Percentiles rank a stretch among this genome's conserved stretches.
Conservation (phyloP, 2,329 filamentous ascomycete species). For the Microdochium trichocladiopsis region DNA sequence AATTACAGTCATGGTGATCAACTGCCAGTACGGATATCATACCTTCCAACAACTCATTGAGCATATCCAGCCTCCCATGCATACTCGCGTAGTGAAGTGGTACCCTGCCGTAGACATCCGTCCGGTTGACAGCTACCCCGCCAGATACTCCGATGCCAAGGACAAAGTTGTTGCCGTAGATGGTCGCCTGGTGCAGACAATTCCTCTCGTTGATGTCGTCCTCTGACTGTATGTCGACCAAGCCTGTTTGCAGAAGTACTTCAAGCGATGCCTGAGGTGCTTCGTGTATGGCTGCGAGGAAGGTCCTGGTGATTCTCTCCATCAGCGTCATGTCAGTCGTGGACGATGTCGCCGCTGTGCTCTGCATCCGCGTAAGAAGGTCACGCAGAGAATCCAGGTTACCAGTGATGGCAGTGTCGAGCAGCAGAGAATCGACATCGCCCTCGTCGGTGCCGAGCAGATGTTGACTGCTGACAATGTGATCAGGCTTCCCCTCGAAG, state of each 20-base stretch:
- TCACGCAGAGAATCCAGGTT: constrained; percentile 74
- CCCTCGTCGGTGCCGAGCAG: constrained; percentile 74
- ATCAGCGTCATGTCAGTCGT: constrained; percentile 45
- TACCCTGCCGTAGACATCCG: constrained; percentile 89
- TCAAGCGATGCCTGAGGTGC: constrained; percentile 71
- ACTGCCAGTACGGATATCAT: constrained; percentile 12
- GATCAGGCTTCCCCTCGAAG: constrained; percentile 57
- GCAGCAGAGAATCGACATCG: constrained; percentile 79
- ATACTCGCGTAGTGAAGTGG: constrained; percentile 95
- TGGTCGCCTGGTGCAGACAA: constrained; percentile 92
- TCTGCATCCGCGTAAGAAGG: constrained; percentile 66
- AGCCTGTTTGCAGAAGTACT: constrained; percentile 68
- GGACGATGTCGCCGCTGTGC: constrained; percentile 36
- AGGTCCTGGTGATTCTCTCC: constrained; percentile 82
- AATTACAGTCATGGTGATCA: constrained; percentile 3
- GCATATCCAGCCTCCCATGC: constrained; percentile 82
- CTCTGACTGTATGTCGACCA: constrained; percentile 87
- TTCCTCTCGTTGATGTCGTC: constrained; percentile 98
- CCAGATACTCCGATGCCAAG: constrained; percentile 67
- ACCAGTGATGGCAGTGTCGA: constrained; percentile 79
- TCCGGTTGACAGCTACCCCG: constrained; percentile 69
- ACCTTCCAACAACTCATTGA: constrained; percentile 65
- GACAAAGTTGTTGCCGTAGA: constrained; percentile 79
- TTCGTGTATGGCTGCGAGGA: constrained; percentile 82
- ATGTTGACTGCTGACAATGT: constrained; percentile 59